These are phyloP conservation scores for Pascua guehoae DNA, from an alignment of 1,284 basidiomycete species.

Conservation along the genomic window DNA sequence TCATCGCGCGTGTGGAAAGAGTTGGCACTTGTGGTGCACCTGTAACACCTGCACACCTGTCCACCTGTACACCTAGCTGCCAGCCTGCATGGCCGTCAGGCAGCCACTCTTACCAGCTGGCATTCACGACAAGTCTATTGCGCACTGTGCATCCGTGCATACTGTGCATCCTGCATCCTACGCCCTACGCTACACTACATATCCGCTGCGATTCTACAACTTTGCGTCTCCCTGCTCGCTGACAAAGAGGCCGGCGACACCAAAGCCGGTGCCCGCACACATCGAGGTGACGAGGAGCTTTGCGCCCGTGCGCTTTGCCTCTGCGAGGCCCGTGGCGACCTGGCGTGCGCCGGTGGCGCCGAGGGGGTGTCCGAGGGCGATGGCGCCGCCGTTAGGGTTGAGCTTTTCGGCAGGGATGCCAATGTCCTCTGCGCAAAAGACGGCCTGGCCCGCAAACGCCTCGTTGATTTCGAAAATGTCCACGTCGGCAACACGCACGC, in stretches of 20 bases:
- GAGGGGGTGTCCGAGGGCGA: slow-evolving; percentile 47
- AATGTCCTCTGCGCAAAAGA: slow-evolving; percentile 71
- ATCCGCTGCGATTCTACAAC: background rate
- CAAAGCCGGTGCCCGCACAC: slow-evolving; percentile 78
- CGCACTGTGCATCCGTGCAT: too few relatives aligned
- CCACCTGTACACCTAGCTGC: too few relatives aligned
- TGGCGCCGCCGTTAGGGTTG: slow-evolving; percentile 83
- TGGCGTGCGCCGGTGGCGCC: slow-evolving; percentile 74
- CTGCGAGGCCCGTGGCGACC: slow-evolving; percentile 76
- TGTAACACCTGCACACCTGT: too few relatives aligned
- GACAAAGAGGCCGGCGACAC: slow-evolving; percentile 17
- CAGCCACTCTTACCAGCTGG: too few relatives aligned
- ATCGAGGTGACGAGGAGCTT: slow-evolving; percentile 85
- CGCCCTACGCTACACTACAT: too few relatives aligned
- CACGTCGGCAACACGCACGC: slow-evolving; percentile 65
- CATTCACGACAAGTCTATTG: too few relatives aligned
- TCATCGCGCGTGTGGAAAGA: too few relatives aligned
- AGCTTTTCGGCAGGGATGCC: slow-evolving; percentile 70
- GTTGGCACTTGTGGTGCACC: too few relatives aligned
- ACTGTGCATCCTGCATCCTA: too few relatives aligned
- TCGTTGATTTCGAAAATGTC: slow-evolving; percentile 87
- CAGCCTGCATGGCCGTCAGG: too few relatives aligned
- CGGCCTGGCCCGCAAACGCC: slow-evolving; percentile 78
- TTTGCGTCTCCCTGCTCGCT: slow-evolving; percentile 8
- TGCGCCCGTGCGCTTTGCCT: slow-evolving; percentile 65